Base-by-base conservation (phyloP, 2,329 filamentous ascomycete genomes). In the Aureobasidium lini region DNA sequence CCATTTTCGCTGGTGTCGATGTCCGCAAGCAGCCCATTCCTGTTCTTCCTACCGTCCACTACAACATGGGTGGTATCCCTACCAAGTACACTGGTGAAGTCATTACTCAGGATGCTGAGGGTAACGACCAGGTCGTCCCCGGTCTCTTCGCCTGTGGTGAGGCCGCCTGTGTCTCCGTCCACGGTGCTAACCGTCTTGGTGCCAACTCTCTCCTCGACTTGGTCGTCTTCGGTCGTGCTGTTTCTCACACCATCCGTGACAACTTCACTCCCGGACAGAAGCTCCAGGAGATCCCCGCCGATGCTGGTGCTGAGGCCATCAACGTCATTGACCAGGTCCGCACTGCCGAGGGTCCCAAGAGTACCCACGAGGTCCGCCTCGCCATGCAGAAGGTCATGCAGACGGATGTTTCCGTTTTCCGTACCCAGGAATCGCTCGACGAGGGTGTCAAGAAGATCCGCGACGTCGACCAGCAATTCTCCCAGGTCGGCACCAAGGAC, bases 41-140 rank as follows among this genome's bases (percentile, higher is more conserved):
- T 63, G 93, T 97, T 66, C 82, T 97, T 64, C 93, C 93, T 61
- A 97, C 93, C 46, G 93, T 96, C 66, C 92, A 99, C 82, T 99
- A 99, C 84, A 96, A 96, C 84, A 99, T 97, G 94, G 93, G 93
- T 77, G 93, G 94, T 83, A 96, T 99, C 68, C 93, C 93, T 56
- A 97, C 94, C 66, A 90, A 90, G 71, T 97, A 96, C 83, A 96
- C 90, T 63, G 93, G 94, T 75, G 91, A 99, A 79, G 94, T 97
- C 62, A 77, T 99, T 67, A 95, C 90, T 16, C 80, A 95, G 56
- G 90, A 96, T 68, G 87, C 89, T 71, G 75, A 84, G 63, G 94
- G 94, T 66, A 85, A 95, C 61, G 94, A 97, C 79, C 84, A 95
- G 82, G 84, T 96, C 67, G 94, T 99, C 23, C 91, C 90, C 60